Percentiles rank a stretch among this genome's conserved stretches.
These are phyloP conservation scores for Neocallimastix lanati DNA, from an alignment of 192 early-diverging fungal species.

Conservation along the genomic window DNA sequence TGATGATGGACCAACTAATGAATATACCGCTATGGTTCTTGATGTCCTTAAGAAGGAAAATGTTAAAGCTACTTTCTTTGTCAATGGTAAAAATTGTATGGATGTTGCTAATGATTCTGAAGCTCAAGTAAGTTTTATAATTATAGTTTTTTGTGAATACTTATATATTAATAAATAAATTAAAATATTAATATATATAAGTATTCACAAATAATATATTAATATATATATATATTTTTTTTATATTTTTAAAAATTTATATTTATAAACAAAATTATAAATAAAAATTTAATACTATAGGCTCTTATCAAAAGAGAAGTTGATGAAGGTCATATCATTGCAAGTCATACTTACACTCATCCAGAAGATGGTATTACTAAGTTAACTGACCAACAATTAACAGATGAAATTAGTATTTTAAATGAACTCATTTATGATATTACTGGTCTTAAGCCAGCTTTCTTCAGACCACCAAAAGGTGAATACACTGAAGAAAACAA, in stretches of 20 bases:
- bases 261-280: too few species aligned
- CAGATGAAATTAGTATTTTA: neutral
- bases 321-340: neutral
- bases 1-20: slow-evolving; percentile 23
- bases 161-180: neutral
- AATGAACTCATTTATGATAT: neutral
- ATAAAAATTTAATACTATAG: too few species aligned
- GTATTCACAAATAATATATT: too few species aligned
- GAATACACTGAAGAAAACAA: neutral
- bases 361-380: neutral
- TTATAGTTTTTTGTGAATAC: too few species aligned
- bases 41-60: slow-evolving; percentile 21
- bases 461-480: neutral
- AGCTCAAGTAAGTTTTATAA: neutral
- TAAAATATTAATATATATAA: too few species aligned
- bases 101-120: neutral
- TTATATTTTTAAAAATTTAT: too few species aligned
- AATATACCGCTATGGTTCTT: slow-evolving; percentile 26
- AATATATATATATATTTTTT: neutral
- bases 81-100: slow-evolving; percentile 25
- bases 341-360: neutral
- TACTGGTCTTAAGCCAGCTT: neutral
- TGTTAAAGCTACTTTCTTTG: slow-evolving; percentile 52
- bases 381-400: neutral
- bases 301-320: neutral